phyloP scores from a whole-genome alignment of 2,329 filamentous ascomycete genomes.

The Aureobasidium sp. region DNA sequence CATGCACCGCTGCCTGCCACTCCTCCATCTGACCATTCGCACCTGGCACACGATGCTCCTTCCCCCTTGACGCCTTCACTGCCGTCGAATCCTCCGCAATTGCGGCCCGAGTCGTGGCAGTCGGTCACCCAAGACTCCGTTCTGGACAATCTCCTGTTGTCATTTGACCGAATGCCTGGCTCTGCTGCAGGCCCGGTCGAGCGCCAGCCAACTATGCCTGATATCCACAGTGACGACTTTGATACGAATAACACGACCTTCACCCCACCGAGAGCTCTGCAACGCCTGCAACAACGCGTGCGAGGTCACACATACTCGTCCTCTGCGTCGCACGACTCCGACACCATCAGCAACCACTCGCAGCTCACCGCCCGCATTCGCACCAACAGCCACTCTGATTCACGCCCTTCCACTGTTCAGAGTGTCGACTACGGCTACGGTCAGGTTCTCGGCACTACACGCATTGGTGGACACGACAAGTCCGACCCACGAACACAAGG shows the following conservation, averaged over 20 bases:
- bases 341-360: constrained; percentile 36
- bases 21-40: not conserved
- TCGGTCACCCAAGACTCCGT: constrained; percentile 80
- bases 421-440: constrained; percentile 41
- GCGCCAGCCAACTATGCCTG: constrained; percentile 22
- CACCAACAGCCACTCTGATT: constrained; percentile 17
- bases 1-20: not conserved
- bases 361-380: constrained; percentile 20
- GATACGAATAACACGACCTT: constrained; percentile 14
- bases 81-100: not conserved
- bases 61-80: not conserved
- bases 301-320: constrained; percentile 56
- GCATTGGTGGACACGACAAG: constrained; percentile 27
- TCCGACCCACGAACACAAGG: constrained; percentile 55
- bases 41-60: not conserved
- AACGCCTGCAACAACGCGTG: constrained; percentile 34
- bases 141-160: constrained; percentile 91
- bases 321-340: constrained; percentile 52
- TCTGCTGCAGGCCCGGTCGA: constrained; percentile 15
- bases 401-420: constrained; percentile 24
- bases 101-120: constrained; percentile 51
- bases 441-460: constrained; percentile 1
- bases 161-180: constrained; percentile 72
- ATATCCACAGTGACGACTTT: constrained; percentile 28
- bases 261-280: constrained; percentile 28